A percentile compares a stretch with the other conserved stretches of the same genome.
phyloP scores from a whole-genome alignment of 768 basidiomycete genomes.

The Mycena vitilis region DNA sequence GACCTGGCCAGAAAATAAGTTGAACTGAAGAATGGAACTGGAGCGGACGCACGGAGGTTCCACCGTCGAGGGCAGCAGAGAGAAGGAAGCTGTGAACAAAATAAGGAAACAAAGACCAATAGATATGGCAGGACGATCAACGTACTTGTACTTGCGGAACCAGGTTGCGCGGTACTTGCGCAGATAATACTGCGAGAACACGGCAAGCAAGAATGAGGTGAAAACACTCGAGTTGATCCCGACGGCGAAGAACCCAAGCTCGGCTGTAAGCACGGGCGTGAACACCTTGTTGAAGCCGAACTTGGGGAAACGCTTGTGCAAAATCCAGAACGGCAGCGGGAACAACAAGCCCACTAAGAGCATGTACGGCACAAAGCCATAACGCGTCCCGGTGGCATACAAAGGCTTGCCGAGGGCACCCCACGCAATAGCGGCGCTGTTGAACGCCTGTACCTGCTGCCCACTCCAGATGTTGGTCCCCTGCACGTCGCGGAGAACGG shows the following conservation, averaged over 20 bases:
- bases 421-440: conserved; percentile 66
- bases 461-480: conserved; percentile 68
- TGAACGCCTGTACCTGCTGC: conserved; percentile 63
- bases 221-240: conserved; percentile 54
- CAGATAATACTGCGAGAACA: conserved; percentile 52
- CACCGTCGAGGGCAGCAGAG: conserved; percentile 35
- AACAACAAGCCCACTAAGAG: conserved; percentile 59
- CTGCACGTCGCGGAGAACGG: conserved; percentile 56
- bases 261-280: conserved; percentile 45
- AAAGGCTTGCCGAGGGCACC: conserved; percentile 63
- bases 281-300: conserved; percentile 58
- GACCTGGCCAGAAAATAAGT: conserved; percentile 22
- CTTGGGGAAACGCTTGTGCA: conserved; percentile 60
- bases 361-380: conserved; percentile 57
- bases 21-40: too few relatives aligned
- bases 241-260: conserved; percentile 44
- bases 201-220: conserved; percentile 39
- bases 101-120: background rate
- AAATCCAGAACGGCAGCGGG: conserved; percentile 64
- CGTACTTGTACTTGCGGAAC: conserved; percentile 51
- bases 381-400: conserved; percentile 56
- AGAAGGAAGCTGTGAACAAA: conserved; percentile 33
- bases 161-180: conserved; percentile 47
- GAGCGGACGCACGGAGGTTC: conserved; percentile 26
- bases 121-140: background rate